A percentile compares a stretch with the other conserved stretches of the same genome.
These are phyloP conservation scores for Cardamine chenopodiifolia DNA, from an alignment of 345 rosid species.

Conservation along the genomic window DNA sequence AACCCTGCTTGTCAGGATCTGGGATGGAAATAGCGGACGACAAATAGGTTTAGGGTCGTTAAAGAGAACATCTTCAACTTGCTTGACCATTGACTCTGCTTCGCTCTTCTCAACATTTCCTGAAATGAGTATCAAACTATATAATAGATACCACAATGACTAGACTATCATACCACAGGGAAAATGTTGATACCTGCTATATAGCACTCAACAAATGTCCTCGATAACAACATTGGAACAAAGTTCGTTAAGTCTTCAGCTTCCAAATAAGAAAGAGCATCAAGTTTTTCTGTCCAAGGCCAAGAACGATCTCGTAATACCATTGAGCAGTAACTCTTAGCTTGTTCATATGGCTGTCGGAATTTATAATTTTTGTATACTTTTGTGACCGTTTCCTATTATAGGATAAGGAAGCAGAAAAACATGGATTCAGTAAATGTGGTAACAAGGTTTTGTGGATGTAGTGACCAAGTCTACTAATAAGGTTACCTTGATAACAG, in stretches of 20 bases:
- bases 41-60: constrained; percentile 59
- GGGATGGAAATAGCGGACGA: constrained; percentile 72
- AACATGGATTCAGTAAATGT: constrained; percentile 1
- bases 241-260: constrained; percentile 68
- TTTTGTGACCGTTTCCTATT: constrained; percentile 70
- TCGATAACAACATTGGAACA: constrained; percentile 67
- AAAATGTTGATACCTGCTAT: constrained; percentile 56
- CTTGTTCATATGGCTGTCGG: constrained; percentile 76
- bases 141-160: not conserved
- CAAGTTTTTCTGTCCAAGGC: constrained; percentile 76
- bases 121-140: constrained; percentile 32
- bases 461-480: not conserved
- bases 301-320: constrained; percentile 58
- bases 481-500: constrained; percentile 72
- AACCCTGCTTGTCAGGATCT: constrained; percentile 64
- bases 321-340: constrained; percentile 64
- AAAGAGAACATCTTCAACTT: constrained; percentile 63
- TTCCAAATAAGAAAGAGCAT: constrained; percentile 61
- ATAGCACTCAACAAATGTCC: constrained; percentile 75
- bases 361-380: constrained; percentile 69
- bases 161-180: not conserved
- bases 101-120: constrained; percentile 71
- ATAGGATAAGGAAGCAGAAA: not conserved
- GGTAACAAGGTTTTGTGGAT: not conserved
- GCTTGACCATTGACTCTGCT: constrained; percentile 65